Percentiles rank a stretch among this genome's conserved stretches.
These are phyloP conservation scores for Salmacisia buchloeana DNA, from an alignment of 1,284 basidiomycete genomes.

Conservation along the genomic window DNA sequence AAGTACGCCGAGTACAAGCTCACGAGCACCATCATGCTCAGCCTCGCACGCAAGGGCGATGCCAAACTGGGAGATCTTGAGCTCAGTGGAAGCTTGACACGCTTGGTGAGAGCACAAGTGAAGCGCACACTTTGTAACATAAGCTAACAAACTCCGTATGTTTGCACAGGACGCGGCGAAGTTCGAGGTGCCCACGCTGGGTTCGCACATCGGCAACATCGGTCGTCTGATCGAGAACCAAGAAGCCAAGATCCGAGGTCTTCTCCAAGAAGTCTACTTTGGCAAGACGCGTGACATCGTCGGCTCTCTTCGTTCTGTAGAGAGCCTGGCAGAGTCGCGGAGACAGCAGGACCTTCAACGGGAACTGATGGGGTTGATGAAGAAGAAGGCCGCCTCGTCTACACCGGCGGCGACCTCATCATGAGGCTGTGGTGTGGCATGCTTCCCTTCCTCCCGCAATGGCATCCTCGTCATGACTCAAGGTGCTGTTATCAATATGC, in stretches of 20 bases:
- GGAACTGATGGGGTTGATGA: slow-evolving; percentile 71
- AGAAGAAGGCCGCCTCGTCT: slow-evolving; percentile 17
- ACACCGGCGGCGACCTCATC: neutral
- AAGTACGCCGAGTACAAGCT: slow-evolving; percentile 67
- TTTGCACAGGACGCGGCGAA: slow-evolving; percentile 62
- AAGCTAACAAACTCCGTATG: neutral
- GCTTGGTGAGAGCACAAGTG: neutral
- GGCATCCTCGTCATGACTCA: neutral
- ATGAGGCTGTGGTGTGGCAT: neutral
- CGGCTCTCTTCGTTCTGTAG: slow-evolving; percentile 77
- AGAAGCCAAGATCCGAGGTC: slow-evolving; percentile 97
- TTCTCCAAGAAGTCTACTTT: slow-evolving; percentile 95
- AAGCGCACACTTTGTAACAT: neutral
- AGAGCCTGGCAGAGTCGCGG: slow-evolving; percentile 75
- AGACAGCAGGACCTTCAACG: slow-evolving; percentile 81
- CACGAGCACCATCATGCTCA: slow-evolving; percentile 96
- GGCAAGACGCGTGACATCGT: slow-evolving; percentile 95
- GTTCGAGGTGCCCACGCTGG: slow-evolving; percentile 27
- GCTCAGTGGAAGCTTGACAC: slow-evolving; percentile 89
- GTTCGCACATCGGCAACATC: slow-evolving; percentile 81
- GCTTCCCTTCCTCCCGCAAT: neutral
- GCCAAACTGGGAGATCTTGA: slow-evolving; percentile 68
- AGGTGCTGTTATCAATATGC: neutral
- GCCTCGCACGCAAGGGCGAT: slow-evolving; percentile 64
- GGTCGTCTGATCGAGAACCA: slow-evolving; percentile 95